phyloP scores from a whole-genome alignment of 2,329 filamentous ascomycete genomes.

The Trichoderma brevicompactum region DNA sequence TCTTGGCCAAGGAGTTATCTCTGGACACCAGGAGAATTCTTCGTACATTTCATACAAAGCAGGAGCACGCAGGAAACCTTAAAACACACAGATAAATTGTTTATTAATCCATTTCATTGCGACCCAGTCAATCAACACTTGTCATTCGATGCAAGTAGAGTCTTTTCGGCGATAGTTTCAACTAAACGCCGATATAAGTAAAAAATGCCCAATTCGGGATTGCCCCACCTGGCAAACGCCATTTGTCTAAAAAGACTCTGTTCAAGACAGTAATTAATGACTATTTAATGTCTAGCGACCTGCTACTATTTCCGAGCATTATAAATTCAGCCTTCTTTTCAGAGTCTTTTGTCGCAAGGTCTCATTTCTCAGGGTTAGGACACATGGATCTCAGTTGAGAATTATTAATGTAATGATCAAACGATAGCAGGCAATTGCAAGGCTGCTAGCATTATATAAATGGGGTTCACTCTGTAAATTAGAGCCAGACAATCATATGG shows the following conservation, averaged over 20 bases:
- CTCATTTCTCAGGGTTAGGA: neutral
- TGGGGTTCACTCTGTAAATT: neutral
- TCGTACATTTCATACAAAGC: no score
- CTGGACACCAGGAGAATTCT: no score
- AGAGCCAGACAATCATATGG: neutral
- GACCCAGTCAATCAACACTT: no score
- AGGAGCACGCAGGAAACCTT: no score
- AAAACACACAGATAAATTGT: neutral
- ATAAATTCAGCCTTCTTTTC: neutral
- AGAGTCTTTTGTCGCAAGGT: neutral
- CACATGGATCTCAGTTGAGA: neutral
- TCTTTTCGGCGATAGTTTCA: neutral
- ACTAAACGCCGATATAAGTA: neutral
- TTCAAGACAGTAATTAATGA: neutral
- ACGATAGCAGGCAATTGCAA: neutral
- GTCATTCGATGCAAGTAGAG: neutral
- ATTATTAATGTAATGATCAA: constrained; percentile 5
- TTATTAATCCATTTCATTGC: neutral
- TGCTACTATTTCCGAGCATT: neutral
- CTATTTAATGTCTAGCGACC: neutral
- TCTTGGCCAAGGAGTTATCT: no score
- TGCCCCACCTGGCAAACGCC: neutral
- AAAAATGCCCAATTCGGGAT: neutral
- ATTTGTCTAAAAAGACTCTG: constrained; percentile 13
- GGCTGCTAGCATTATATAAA: neutral